Evolutionary conservation across 108 stramenopile genomes (phyloP), one percentile per base, ranked within the genome.

Genomic region (Skeletonema grethae): DNA sequence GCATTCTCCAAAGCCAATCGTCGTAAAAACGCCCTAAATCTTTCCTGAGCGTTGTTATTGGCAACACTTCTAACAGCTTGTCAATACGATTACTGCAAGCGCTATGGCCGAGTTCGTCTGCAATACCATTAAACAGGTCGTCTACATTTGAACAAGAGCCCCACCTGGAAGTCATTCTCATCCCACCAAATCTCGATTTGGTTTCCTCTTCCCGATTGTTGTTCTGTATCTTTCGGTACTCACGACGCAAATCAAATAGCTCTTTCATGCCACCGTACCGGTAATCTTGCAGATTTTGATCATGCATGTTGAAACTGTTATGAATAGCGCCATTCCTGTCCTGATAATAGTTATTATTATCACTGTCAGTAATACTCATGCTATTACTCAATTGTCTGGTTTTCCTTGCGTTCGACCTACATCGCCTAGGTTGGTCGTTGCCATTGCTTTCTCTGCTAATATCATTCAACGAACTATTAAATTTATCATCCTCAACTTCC

Each of bases 11-110:
- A 15, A 90, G 36, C 59, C 77, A 84, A 35, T 82, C 77, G 65
- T 90, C 86, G 57, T 87, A 93, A 53, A 86, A 87, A 10, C 50
- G 15, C 25, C 61, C 36, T 38, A 93, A 57, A 73, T 89, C 87
- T 22, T 65, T 50, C 55, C 88, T 79, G 43, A 93, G 79, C 1
- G 76, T 67, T 30, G 79, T 64, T 13, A 90, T 87, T 3, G 91
- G 88, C 16, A 89, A 69, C 2, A 83, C 56, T n/a, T 69, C 31
- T 22, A 82, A 31, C 24, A 88, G 57, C 20, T 63, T 59, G 0
- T 77, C 71, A 56, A 85, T 79, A 15, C 57, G 69, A 3, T 30
- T 55, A n/a, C 66, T 32, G 16, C 69, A 83, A 15, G 67, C 80
- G 16, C 64, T 64, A 18, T 59, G 68, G 35, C 77, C 64, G 12